phyloP scores from a whole-genome alignment of 2,329 filamentous ascomycete genomes.

The Cercospora sp. region DNA sequence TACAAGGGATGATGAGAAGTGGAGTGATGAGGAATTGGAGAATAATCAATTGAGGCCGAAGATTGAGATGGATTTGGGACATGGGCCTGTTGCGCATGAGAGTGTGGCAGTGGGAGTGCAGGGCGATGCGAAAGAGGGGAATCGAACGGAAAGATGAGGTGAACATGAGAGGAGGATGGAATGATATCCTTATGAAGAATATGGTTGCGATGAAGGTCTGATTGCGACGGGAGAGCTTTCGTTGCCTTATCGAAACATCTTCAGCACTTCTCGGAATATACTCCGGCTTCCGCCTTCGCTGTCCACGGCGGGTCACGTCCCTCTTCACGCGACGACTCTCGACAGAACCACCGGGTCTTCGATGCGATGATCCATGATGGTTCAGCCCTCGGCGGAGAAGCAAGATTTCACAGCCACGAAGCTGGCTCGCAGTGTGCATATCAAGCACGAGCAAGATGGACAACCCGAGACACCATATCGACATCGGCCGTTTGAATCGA shows the following conservation, averaged over 20 bases:
- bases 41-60: not conserved
- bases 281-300: too few relatives aligned
- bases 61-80: not conserved
- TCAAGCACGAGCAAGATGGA: not conserved
- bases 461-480: not conserved
- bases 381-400: too few relatives aligned
- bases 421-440: too few relatives aligned
- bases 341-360: too few relatives aligned
- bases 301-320: too few relatives aligned
- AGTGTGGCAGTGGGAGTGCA: not conserved
- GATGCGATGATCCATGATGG: too few relatives aligned
- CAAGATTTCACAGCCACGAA: too few relatives aligned
- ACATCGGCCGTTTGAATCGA: not conserved
- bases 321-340: too few relatives aligned
- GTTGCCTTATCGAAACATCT: too few relatives aligned
- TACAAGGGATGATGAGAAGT: not conserved
- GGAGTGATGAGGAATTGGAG: not conserved
- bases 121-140: not conserved
- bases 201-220: not conserved
- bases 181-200: not conserved
- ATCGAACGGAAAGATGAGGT: not conserved
- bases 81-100: conserved; percentile 4
- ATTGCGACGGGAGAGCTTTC: not conserved
- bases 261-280: too few relatives aligned
- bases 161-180: not conserved